Percentiles rank a stretch among this genome's conserved stretches.
Conservation (phyloP, 1,139 yeast species). For the Yamadazyma taylorii region DNA sequence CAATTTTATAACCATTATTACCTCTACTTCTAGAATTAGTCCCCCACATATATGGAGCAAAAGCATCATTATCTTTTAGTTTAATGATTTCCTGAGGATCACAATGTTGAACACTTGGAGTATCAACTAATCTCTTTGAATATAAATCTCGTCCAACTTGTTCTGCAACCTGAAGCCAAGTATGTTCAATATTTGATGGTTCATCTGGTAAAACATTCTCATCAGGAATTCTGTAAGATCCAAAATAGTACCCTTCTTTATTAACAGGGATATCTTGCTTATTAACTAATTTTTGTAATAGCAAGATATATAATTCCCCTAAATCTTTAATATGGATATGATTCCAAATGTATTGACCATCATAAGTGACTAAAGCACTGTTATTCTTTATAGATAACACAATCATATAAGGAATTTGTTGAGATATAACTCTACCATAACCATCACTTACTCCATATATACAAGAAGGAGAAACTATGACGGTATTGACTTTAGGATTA, state of each 20-base stretch:
- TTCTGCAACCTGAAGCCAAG: slow-evolving; percentile 32
- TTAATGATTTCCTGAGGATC: slow-evolving; percentile 17
- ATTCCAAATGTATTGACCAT: slow-evolving; percentile 37
- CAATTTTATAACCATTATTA: slow-evolving; percentile 24
- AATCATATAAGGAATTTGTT: slow-evolving; percentile 33
- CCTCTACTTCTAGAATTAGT: slow-evolving; percentile 31
- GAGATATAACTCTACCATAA: slow-evolving; percentile 29
- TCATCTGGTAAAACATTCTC: slow-evolving; percentile 8
- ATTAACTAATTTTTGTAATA: slow-evolving; percentile 4
- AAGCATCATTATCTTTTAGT: slow-evolving; percentile 15
- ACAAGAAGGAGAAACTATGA: slow-evolving; percentile 25
- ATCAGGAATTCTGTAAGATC: slow-evolving; percentile 18
- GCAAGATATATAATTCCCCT: slow-evolving; percentile 25
- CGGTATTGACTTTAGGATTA: slow-evolving; percentile 24
- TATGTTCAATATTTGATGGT: slow-evolving; percentile 25
- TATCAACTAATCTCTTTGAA: slow-evolving; percentile 15
- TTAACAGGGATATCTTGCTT: slow-evolving; percentile 28
- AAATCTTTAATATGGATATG: slow-evolving; percentile 39
- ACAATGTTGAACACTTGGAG: slow-evolving; percentile 20
- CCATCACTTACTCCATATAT: slow-evolving; percentile 31
- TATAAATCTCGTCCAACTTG: slow-evolving; percentile 22
- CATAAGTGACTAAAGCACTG: slow-evolving; percentile 30
- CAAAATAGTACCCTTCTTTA: slow-evolving; percentile 37
- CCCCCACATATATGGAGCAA: slow-evolving; percentile 30
- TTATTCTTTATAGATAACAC: slow-evolving; percentile 21